phyloP scores from a whole-genome alignment of 2,329 filamentous ascomycete species.

The Phialocephala subalpina region DNA sequence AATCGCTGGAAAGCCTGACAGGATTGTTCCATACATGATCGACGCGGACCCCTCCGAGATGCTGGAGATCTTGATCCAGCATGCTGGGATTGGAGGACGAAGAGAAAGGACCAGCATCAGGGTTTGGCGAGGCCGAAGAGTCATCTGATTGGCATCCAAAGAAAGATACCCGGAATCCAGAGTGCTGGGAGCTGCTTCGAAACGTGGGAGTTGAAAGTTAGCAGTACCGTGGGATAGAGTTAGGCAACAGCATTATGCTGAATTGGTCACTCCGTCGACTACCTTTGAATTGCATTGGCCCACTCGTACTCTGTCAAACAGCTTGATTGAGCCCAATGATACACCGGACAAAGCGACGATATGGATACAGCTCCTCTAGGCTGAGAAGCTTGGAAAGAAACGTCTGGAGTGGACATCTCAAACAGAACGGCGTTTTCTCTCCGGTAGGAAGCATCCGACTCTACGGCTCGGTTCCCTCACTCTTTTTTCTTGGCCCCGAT shows the following conservation, averaged over 20 bases:
- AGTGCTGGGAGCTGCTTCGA: not conserved
- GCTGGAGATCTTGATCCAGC: constrained; percentile 14
- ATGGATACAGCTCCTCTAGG: no score
- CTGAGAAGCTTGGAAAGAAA: no score
- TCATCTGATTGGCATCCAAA: no score
- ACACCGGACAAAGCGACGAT: no score
- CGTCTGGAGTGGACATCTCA: no score
- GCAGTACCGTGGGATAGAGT: not conserved
- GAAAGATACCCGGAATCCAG: not conserved
- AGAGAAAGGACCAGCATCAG: not conserved
- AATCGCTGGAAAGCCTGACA: constrained; percentile 10
- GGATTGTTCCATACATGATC: constrained; percentile 15
- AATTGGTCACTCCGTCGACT: not conserved
- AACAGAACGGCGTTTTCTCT: no score
- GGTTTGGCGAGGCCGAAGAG: not conserved
- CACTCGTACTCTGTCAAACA: not conserved
- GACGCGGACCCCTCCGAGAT: constrained; percentile 13
- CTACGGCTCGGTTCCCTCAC: not conserved
- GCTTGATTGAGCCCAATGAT: no score
- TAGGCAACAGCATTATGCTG: constrained; percentile 8
- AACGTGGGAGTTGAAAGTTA: not conserved
- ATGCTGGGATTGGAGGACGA: constrained; percentile 14
- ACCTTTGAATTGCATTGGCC: not conserved
- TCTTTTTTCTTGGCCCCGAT: not conserved
- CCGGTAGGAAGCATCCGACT: no score